Base-by-base conservation (phyloP, 2,329 filamentous ascomycete species). In the Aotearoamyces nothofagi region DNA sequence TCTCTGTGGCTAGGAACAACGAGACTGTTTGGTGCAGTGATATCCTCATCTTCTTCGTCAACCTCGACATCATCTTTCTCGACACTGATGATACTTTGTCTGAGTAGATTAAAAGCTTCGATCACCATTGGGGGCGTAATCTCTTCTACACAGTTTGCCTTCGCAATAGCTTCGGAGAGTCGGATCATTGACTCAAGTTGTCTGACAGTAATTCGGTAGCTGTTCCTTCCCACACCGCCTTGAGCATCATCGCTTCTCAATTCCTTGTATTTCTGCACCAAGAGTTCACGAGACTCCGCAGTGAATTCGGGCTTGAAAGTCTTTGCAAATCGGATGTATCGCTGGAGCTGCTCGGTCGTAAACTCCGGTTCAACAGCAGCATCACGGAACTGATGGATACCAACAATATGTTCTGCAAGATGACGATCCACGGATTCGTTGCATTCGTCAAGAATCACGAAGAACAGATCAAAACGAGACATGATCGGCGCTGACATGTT, bases 401-500 rank as follows among this genome's bases (percentile, higher is more conserved):
- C 75, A 36, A 98, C 87, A 47, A 98, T 98, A 54, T 98, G 90
- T 47, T 87, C 71, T 3, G 90, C 90, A 4, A 98, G 66, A 48
- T 92, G 83, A 32, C 84, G 78, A 50, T 98, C 90, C 17, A 92
- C 74, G 22, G 69, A 59, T 57, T 96, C 87, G 48, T 94, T 92
- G 52, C 87, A 96, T 47, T 98, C 90, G 50, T 98, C 90, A 1
- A 96, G 69, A 15, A 98, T 79, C 30, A 98, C 84, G 49, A 98
- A 98, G 66, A 98, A 98, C 7, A 98, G 65, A 60, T 98, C 90
- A 55, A 98, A 98, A 63, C 90, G 81, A 30, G 83, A 93, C 90
- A 98, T 98, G 60, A 98, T 98, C 33, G 90, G 90, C 2, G 90
- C 90, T 15, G 78, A 87, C 81, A 98, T 94, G 59, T 96, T 96